Evolutionary conservation across 805 yeast species (phyloP).

Genomic region (Starmerella bacillaris): DNA sequence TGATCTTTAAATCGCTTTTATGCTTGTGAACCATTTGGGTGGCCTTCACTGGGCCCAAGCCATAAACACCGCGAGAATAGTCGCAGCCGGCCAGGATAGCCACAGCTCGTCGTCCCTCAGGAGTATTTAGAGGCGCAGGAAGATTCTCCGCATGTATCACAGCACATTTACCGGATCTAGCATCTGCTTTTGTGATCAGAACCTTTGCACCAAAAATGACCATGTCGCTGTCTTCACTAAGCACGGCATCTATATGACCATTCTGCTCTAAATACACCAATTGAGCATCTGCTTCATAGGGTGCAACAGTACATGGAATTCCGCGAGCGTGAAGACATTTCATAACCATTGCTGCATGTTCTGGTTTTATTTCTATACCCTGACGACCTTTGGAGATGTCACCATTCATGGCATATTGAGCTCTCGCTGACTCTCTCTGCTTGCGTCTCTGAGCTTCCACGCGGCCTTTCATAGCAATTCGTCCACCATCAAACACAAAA

Average conservation of each 20-base stretch:
- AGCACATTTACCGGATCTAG: constrained; percentile 44
- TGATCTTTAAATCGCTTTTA: constrained; percentile 32
- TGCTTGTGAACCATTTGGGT: constrained; percentile 37
- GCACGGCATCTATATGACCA: constrained; percentile 64
- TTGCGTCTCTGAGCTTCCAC: constrained; percentile 51
- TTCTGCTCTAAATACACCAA: constrained; percentile 69
- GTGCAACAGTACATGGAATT: constrained; percentile 75
- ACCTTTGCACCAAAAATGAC: constrained; percentile 67
- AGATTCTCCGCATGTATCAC: constrained; percentile 40
- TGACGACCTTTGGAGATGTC: constrained; percentile 2
- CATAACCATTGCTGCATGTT: constrained; percentile 76
- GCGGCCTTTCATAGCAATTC: constrained; percentile 55
- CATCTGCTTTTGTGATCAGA: constrained; percentile 61
- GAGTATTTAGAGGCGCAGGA: constrained; percentile 23
- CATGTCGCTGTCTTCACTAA: constrained; percentile 89
- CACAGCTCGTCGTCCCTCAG: constrained; percentile 35
- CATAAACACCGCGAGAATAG: constrained; percentile 70
- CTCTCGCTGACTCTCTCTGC: constrained; percentile 36
- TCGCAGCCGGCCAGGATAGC: constrained; percentile 95
- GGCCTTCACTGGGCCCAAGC: constrained; percentile 67
- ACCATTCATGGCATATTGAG: constrained; percentile 1
- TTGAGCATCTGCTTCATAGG: constrained; percentile 96
- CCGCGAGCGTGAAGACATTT: constrained; percentile 34
- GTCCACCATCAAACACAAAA: constrained; percentile 86
- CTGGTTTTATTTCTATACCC: constrained; percentile 72